These are phyloP conservation scores for Nemania abortiva DNA, from an alignment of 2,329 filamentous ascomycete genomes.

Conservation along the genomic window DNA sequence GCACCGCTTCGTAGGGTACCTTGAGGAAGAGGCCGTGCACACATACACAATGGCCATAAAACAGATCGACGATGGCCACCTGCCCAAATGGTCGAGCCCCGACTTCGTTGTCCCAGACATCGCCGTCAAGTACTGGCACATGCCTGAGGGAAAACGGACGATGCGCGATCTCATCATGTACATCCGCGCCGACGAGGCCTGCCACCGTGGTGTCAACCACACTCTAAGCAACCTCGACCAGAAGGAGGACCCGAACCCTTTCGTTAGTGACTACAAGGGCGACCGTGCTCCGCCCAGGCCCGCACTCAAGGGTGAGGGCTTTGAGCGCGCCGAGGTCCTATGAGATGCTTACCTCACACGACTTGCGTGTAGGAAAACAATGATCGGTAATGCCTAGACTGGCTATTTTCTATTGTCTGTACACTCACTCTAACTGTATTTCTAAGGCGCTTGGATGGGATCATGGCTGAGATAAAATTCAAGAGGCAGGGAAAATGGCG, in stretches of 20 bases:
- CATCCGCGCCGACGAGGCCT: conserved; percentile 89
- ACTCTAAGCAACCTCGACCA: conserved; percentile 91
- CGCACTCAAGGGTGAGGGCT: conserved; percentile 75
- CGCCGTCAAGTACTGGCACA: conserved; percentile 91
- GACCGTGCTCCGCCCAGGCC: conserved; percentile 74
- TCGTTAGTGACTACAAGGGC: conserved; percentile 84
- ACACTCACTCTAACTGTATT: conserved; percentile 9
- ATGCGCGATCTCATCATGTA: conserved; percentile 92
- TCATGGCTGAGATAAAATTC: conserved; percentile 5
- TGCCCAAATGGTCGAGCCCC: conserved; percentile 81
- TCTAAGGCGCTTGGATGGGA: conserved; percentile 19
- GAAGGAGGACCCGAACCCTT: conserved; percentile 90
- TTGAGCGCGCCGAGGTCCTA: conserved; percentile 87
- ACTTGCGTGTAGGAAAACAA: not conserved
- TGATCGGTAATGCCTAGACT: not conserved
- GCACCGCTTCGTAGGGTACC: conserved; percentile 95
- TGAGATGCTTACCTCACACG: conserved; percentile 44
- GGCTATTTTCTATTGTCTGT: conserved; percentile 15
- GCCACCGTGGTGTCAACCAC: conserved; percentile 95
- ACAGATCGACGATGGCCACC: conserved; percentile 85
- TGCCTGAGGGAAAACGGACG: conserved; percentile 83
- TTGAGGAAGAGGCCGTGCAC: conserved; percentile 96
- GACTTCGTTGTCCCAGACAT: conserved; percentile 86
- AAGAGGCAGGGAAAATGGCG: not conserved
- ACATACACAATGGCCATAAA: conserved; percentile 92